These are phyloP conservation scores for Aureobasidium sp. DNA, from an alignment of 2,329 filamentous ascomycete species.

Conservation along the genomic window DNA sequence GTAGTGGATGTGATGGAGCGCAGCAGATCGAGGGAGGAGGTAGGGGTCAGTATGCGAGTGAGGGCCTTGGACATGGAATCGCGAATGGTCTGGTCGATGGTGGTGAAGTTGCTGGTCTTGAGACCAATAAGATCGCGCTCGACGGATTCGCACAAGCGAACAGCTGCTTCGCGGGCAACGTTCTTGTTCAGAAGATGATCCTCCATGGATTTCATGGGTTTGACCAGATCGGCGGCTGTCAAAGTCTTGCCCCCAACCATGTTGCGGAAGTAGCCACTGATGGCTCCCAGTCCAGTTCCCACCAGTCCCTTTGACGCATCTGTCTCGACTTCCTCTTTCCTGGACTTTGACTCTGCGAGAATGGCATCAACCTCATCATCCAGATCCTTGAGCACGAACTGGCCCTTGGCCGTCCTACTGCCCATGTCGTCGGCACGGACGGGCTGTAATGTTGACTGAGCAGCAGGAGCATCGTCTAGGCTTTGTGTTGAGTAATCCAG, in stretches of 20 bases:
- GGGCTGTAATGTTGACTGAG: slow-evolving; percentile 54
- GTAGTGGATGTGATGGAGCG: slow-evolving; percentile 81
- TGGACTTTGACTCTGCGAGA: slow-evolving; percentile 66
- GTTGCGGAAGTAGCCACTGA: slow-evolving; percentile 85
- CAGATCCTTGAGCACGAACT: slow-evolving; percentile 88
- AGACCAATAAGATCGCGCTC: slow-evolving; percentile 82
- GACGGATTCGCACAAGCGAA: slow-evolving; percentile 83
- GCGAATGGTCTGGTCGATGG: slow-evolving; percentile 67
- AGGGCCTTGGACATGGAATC: slow-evolving; percentile 86
- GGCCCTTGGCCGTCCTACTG: slow-evolving; percentile 71
- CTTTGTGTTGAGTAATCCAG: slow-evolving; percentile 79
- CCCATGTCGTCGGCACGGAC: slow-evolving; percentile 79
- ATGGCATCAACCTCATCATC: slow-evolving; percentile 91
- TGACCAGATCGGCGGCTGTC: slow-evolving; percentile 49
- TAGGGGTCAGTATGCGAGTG: slow-evolving; percentile 91
- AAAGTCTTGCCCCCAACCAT: slow-evolving; percentile 90
- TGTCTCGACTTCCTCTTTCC: slow-evolving; percentile 42
- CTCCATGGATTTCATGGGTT: slow-evolving; percentile 92
- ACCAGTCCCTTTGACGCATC: slow-evolving; percentile 55
- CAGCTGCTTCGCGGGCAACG: slow-evolving; percentile 85
- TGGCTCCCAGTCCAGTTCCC: slow-evolving; percentile 68
- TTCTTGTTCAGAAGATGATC: slow-evolving; percentile 93
- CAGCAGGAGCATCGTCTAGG: slow-evolving; percentile 45
- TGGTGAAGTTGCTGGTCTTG: slow-evolving; percentile 88
- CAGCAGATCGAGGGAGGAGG: slow-evolving; percentile 85